These are phyloP conservation scores for Malassezia obtusa DNA, from an alignment of 1,284 basidiomycete genomes.

Conservation along the genomic window DNA sequence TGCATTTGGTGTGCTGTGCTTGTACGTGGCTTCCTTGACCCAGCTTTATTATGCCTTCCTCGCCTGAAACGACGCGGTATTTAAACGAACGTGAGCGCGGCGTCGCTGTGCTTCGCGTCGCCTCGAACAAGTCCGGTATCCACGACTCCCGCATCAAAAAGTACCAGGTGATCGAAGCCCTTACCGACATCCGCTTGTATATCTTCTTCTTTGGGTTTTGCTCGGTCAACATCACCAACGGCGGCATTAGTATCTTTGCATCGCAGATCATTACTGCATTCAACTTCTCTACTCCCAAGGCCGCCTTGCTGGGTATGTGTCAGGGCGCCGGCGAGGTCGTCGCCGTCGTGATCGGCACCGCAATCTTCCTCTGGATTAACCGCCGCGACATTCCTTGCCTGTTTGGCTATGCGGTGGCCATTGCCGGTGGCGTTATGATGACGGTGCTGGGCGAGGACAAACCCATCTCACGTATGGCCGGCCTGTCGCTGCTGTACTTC, in stretches of 20 bases:
- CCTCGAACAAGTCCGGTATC: constrained; percentile 54
- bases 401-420: constrained; percentile 27
- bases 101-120: constrained; percentile 56
- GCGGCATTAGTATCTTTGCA: constrained; percentile 35
- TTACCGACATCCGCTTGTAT: constrained; percentile 51
- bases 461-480: constrained; percentile 3
- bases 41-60: constrained; percentile 26
- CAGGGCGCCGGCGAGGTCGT: constrained; percentile 34
- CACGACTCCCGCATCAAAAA: constrained; percentile 56
- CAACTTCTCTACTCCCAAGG: constrained; percentile 29
- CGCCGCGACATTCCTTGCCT: constrained; percentile 33
- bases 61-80: constrained; percentile 24
- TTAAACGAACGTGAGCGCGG: constrained; percentile 53
- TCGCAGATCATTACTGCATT: constrained; percentile 40
- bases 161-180: constrained; percentile 53
- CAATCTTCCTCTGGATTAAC: constrained; percentile 18
- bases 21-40: background rate
- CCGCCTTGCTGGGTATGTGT: constrained; percentile 41
- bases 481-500: constrained; percentile 23
- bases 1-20: constrained; percentile 23
- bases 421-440: constrained; percentile 26
- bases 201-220: constrained; percentile 26
- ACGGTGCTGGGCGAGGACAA: background rate
- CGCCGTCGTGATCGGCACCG: constrained; percentile 29
- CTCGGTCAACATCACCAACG: constrained; percentile 30